Percentiles rank a stretch among this genome's conserved stretches.
Conservation (phyloP, 2,329 filamentous ascomycete genomes). For the Xylaria arbuscula region DNA sequence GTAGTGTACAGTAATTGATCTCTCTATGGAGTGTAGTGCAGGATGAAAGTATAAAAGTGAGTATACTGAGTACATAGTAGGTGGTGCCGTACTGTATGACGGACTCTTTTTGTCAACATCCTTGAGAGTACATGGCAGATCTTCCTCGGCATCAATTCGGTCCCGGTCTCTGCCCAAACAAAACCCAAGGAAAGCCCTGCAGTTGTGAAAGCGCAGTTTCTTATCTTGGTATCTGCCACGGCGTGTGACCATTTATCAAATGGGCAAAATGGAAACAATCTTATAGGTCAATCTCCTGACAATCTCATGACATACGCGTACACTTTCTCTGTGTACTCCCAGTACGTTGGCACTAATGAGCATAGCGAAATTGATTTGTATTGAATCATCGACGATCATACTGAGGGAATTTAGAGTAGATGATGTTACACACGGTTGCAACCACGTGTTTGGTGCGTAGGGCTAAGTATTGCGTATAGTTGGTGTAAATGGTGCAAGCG, state of each 20-base stretch:
- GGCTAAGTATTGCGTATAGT: constrained; percentile 1
- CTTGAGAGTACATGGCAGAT: constrained; percentile 17
- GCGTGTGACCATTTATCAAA: not conserved
- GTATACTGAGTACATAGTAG: too few relatives aligned
- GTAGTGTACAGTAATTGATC: not conserved
- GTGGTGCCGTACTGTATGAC: not conserved
- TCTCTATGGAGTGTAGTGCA: too few relatives aligned
- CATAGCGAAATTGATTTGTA: too few relatives aligned
- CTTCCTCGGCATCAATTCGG: constrained; percentile 7
- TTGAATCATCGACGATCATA: not conserved
- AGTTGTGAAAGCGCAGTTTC: not conserved
- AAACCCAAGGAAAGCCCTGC: not conserved
- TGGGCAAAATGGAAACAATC: not conserved
- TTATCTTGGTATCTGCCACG: too few relatives aligned
- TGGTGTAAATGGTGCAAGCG: not conserved
- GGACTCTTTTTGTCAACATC: constrained; percentile 24
- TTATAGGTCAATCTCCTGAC: not conserved
- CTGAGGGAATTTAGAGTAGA: not conserved
- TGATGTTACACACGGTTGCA: not conserved
- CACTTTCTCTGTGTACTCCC: not conserved
- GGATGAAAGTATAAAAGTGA: not conserved
- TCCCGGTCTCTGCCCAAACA: not conserved
- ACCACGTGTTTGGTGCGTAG: constrained; percentile 10
- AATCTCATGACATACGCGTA: constrained; percentile 3
- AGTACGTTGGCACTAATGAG: not conserved